Evolutionary conservation across 495 filamentous ascomycete genomes (phyloP).

Genomic region (Daldinia grandis): DNA sequence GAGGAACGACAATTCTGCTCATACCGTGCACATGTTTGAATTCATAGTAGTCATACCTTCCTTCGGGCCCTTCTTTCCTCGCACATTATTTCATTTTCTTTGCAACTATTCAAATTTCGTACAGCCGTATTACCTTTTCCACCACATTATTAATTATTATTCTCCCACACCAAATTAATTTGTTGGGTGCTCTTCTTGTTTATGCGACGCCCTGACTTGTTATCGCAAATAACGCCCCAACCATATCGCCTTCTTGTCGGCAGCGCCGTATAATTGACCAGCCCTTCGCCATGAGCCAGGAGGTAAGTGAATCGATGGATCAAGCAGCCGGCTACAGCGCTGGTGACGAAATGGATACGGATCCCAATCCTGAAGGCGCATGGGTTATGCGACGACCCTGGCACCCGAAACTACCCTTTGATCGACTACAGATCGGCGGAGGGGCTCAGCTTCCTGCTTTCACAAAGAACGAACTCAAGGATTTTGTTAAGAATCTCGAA

Average conservation of each 20-base stretch:
- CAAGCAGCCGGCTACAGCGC: not conserved
- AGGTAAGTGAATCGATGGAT: not conserved
- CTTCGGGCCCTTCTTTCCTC: not conserved
- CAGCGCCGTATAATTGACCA: not conserved
- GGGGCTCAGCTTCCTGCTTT: not conserved
- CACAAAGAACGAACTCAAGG: not conserved
- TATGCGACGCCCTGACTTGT: not conserved
- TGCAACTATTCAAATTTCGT: too few relatives aligned
- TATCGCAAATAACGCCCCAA: not conserved
- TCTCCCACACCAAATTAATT: too few relatives aligned
- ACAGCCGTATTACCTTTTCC: too few relatives aligned
- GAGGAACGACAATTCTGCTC: not conserved
- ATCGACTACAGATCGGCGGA: not conserved
- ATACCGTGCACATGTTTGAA: not conserved
- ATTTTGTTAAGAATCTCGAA: not conserved
- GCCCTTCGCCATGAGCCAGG: not conserved
- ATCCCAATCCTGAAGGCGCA: not conserved
- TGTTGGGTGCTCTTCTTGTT: not conserved
- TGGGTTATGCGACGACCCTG: not conserved
- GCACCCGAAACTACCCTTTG: not conserved
- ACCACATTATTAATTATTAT: too few relatives aligned
- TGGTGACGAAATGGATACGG: not conserved
- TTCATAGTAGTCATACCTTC: not conserved
- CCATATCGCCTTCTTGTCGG: not conserved
- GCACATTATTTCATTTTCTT: too few relatives aligned